These are phyloP conservation scores for Pythium aquatile DNA, from an alignment of 352 stramenopile genomes.

Conservation along the genomic window DNA sequence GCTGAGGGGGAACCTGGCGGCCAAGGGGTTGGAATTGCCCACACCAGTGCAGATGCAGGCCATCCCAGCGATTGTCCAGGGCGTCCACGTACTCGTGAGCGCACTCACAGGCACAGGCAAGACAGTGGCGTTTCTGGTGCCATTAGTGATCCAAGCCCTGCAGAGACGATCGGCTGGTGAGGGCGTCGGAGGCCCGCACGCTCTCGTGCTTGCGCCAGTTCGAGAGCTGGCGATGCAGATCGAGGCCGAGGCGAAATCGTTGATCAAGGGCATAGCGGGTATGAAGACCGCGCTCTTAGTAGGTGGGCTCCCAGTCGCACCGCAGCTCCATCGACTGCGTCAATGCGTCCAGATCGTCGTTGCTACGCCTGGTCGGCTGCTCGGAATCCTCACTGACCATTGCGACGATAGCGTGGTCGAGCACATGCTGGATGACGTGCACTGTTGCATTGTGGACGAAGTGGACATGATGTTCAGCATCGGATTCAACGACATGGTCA, in stretches of 20 bases:
- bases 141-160: slow-evolving; percentile 42
- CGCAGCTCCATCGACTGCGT: slow-evolving; percentile 60
- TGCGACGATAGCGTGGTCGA: not conserved
- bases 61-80: slow-evolving; percentile 46
- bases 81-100: slow-evolving; percentile 51
- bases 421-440: slow-evolving; percentile 31
- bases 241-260: slow-evolving; percentile 49
- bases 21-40: slow-evolving; percentile 35
- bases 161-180: slow-evolving; percentile 8
- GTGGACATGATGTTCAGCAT: slow-evolving; percentile 71
- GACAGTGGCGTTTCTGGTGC: slow-evolving; percentile 65
- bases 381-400: slow-evolving; percentile 39
- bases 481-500: slow-evolving; percentile 52
- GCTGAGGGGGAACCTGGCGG: slow-evolving; percentile 42
- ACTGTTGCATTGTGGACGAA: slow-evolving; percentile 68
- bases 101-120: slow-evolving; percentile 74
- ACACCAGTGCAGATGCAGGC: slow-evolving; percentile 80
- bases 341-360: slow-evolving; percentile 62
- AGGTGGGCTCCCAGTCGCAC: slow-evolving; percentile 60
- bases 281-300: slow-evolving; percentile 73
- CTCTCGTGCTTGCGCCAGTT: slow-evolving; percentile 58
- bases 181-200: slow-evolving; percentile 16
- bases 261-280: slow-evolving; percentile 50
- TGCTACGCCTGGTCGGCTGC: slow-evolving; percentile 59
- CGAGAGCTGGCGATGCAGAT: slow-evolving; percentile 78